phyloP scores from a whole-genome alignment of 129 eudicot species.

The Ambrosia artemisiifolia region DNA sequence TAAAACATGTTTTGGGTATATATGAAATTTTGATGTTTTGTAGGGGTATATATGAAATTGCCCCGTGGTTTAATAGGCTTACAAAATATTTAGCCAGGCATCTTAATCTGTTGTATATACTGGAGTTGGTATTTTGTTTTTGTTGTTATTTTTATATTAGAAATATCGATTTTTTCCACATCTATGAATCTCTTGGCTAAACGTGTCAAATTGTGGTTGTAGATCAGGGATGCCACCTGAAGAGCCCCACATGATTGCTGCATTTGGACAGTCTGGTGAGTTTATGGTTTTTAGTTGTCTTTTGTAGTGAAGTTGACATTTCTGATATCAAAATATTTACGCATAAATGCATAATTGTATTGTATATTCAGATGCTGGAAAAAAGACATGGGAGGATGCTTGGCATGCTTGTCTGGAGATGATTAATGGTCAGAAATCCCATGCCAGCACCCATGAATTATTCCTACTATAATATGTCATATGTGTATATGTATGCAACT shows the following conservation, averaged over 20 bases:
- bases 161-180: background rate
- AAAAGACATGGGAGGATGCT: constrained; percentile 67
- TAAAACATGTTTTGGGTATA: too few relatives aligned
- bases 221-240: constrained; percentile 89
- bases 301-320: constrained; percentile 47
- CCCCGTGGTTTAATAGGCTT: background rate
- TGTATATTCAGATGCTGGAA: constrained; percentile 47
- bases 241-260: too few relatives aligned
- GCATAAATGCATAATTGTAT: constrained; percentile 14
- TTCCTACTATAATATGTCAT: too few relatives aligned
- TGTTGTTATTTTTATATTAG: constrained; percentile 6
- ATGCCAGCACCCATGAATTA: constrained; percentile 39
- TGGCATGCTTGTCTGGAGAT: constrained; percentile 78
- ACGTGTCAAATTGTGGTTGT: constrained; percentile 24
- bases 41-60: too few relatives aligned
- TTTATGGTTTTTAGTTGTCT: constrained; percentile 16
- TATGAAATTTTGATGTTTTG: too few relatives aligned
- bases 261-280: constrained; percentile 84
- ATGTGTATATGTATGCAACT: too few relatives aligned
- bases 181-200: constrained; percentile 9
- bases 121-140: constrained; percentile 47
- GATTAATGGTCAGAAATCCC: constrained; percentile 49
- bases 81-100: background rate
- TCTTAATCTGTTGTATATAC: background rate
- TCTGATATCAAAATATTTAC: constrained; percentile 30